These are phyloP conservation scores for Arctium minus DNA, from an alignment of 129 eudicot genomes.

Conservation along the genomic window DNA sequence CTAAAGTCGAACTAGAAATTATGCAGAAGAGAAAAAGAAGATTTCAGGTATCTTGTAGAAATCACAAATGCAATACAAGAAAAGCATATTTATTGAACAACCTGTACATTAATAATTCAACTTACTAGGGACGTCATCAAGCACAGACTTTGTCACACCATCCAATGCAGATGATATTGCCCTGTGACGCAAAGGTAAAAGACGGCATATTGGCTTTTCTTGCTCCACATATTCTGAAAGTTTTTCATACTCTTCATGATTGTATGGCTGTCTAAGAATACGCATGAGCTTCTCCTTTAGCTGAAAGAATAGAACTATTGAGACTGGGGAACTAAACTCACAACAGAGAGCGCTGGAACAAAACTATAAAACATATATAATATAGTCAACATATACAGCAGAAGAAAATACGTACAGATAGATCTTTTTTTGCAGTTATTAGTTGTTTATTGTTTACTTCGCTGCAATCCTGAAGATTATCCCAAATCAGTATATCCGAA, in stretches of 20 bases:
- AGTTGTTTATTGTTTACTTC: conserved; percentile 18
- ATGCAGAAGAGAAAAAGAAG: background rate
- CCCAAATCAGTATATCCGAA: conserved; percentile 32
- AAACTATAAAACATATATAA: background rate
- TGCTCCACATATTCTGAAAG: conserved; percentile 16
- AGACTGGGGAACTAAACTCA: background rate
- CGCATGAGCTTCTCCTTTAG: conserved; percentile 22
- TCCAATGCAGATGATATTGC: conserved; percentile 11
- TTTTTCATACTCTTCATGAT: conserved; percentile 28
- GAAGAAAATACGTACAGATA: conserved; percentile 16
- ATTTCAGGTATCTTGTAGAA: background rate
- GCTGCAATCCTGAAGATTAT: conserved; percentile 3
- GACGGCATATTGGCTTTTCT: conserved; percentile 22
- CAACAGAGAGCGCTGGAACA: background rate
- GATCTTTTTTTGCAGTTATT: background rate
- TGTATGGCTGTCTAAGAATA: conserved; percentile 31
- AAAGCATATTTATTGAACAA: background rate
- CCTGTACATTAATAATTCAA: background rate
- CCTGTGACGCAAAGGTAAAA: conserved; percentile 33
- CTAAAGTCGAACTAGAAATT: background rate
- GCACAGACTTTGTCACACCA: conserved; percentile 23
- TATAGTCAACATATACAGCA: background rate
- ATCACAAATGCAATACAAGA: background rate
- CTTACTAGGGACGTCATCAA: conserved; percentile 38
- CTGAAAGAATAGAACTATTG: background rate